Base-by-base conservation (phyloP, 108 stramenopile genomes). In the Stephanodiscus triporus region DNA sequence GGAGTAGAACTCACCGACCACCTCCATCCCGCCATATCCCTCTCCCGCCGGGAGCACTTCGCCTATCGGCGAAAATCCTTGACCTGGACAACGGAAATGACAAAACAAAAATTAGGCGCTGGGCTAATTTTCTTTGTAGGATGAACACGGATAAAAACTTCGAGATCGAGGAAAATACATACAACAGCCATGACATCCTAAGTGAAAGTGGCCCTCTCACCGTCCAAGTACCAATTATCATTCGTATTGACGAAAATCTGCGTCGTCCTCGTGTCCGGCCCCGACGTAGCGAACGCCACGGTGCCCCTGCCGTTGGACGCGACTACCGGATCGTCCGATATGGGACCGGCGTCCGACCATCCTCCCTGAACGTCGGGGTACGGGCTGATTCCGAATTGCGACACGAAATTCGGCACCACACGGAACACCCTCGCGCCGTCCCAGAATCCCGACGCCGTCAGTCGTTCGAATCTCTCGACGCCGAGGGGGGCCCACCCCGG, bases 231-330 rank as follows among this genome's bases (percentile, higher is more conserved):
- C 11, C 23, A 57, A 77, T 97, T 97, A 55, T 93, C 88, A 40
- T 56, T 55, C 9, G 80, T 87, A 70, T 97, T 97, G 71, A 97
- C 91, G 68, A 97, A 97, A 49, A 97, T 64, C 68, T 95, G 96
- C 6, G 83, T 92, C 6, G 90, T 89, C 29, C 96, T 84, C n/a
- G 92, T 83, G 71, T 95, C 85, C 22, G 59, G 55, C n/a, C 97
- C 97, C 20, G 94, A 73, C 0, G 87, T 95, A 0, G 97, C 95
- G 75, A 85, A 97, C 0, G 90, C 85, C 8, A 96, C 63, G 9
- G 89, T 93, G 23, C 95, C 95, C 23, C 90, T 63, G 26, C 66
- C 63, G 77, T 97, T 97, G 17, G 87, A 80, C 62, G 75, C 68
- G n/a, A 70, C 68, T 8, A 96, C 95, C 1, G 91, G 90, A 73